phyloP scores from a whole-genome alignment of 306 rosid species.

The Prunus mira region DNA sequence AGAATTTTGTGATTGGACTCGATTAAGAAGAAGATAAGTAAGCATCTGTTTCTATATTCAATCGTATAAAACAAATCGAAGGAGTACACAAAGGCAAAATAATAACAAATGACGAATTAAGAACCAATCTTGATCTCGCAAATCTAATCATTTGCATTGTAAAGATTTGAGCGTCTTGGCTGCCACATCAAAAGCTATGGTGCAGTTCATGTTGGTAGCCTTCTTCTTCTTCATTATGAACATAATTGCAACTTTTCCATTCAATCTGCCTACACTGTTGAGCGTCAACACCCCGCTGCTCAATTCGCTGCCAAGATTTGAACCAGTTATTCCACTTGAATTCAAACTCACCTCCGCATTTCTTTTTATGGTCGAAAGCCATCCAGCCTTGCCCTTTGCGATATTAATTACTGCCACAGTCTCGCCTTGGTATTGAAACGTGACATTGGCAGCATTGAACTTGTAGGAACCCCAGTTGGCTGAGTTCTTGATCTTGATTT shows the following conservation, averaged over 20 bases:
- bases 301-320: background rate
- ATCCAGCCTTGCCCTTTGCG: background rate
- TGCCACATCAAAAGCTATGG: slow-evolving; percentile 1
- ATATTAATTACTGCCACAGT: background rate
- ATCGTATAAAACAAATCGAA: background rate
- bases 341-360: background rate
- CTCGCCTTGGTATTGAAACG: slow-evolving; percentile 5
- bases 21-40: background rate
- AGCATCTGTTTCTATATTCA: background rate
- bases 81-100: background rate
- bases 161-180: background rate
- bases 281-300: slow-evolving; percentile 5
- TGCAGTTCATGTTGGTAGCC: slow-evolving; percentile 1
- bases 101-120: background rate
- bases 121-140: background rate
- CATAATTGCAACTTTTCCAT: no score
- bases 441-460: background rate
- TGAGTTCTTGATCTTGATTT: slow-evolving; percentile 13
- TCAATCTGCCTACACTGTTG: background rate
- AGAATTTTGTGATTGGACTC: background rate
- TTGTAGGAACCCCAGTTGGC: slow-evolving; percentile 18
- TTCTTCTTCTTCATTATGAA: no score
- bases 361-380: slow-evolving; percentile 10
- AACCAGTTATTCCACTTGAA: background rate
- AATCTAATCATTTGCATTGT: slow-evolving; percentile 1